These are phyloP conservation scores for Mycena rebaudengoi DNA, from an alignment of 768 basidiomycete genomes.

Conservation along the genomic window DNA sequence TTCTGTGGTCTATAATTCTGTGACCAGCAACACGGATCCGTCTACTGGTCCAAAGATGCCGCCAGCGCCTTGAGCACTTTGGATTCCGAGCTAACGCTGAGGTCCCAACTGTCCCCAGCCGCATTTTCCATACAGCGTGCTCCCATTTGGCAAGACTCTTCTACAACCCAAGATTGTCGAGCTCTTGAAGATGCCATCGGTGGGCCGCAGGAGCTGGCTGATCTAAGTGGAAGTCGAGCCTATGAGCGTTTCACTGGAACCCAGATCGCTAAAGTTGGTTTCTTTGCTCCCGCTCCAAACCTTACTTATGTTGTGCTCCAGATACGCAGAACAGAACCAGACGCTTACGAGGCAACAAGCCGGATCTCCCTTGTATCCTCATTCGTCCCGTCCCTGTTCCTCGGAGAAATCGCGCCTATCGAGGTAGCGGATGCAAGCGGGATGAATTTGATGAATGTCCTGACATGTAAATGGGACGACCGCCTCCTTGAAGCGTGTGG, in stretches of 20 bases:
- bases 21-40: constrained; percentile 87
- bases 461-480: constrained; percentile 79
- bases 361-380: constrained; percentile 85
- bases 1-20: not conserved
- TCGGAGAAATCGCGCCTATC: constrained; percentile 79
- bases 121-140: constrained; percentile 76
- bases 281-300: not conserved
- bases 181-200: constrained; percentile 73
- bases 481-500: constrained; percentile 72
- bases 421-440: constrained; percentile 92
- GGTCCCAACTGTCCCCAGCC: constrained; percentile 63
- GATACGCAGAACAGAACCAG: constrained; percentile 65
- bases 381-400: constrained; percentile 84
- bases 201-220: constrained; percentile 74
- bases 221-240: constrained; percentile 82
- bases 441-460: constrained; percentile 88
- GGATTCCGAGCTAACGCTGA: constrained; percentile 57
- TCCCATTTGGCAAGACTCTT: constrained; percentile 94
- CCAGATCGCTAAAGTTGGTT: constrained; percentile 77
- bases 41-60: constrained; percentile 77
- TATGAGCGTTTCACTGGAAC: constrained; percentile 91
- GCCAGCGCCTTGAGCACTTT: constrained; percentile 61
- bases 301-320: constrained; percentile 33
- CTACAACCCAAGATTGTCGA: constrained; percentile 78
- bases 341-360: constrained; percentile 64